phyloP scores from a whole-genome alignment of 176 grass and related monocot species.

The Hordeum vulgare region DNA sequence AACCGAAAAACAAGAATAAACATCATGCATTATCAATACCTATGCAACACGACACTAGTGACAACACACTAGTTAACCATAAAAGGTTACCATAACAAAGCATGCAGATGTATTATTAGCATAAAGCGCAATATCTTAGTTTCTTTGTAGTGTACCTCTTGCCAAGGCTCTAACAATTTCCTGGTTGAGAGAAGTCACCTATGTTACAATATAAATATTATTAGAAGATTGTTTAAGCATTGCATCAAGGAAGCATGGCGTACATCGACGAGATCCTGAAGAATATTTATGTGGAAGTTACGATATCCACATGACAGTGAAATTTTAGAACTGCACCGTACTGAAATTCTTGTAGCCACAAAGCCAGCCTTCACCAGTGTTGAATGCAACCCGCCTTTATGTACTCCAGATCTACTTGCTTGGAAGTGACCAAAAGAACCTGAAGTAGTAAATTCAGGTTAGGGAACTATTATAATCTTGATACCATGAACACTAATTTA shows the following conservation, averaged over 20 bases:
- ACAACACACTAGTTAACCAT: not conserved
- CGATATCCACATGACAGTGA: not conserved
- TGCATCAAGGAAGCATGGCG: conserved; percentile 5
- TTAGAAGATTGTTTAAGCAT: not conserved
- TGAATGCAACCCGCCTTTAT: conserved; percentile 77
- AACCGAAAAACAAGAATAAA: not conserved
- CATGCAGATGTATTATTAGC: not conserved
- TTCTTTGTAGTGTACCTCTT: conserved; percentile 50
- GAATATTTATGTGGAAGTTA: not conserved
- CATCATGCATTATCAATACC: not conserved
- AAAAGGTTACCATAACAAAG: not conserved
- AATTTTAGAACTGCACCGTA: conserved; percentile 28
- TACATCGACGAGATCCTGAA: not conserved
- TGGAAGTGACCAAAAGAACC: conserved; percentile 99
- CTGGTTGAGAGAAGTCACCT: conserved; percentile 98
- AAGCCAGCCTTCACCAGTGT: conserved; percentile 88
- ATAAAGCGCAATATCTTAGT: not conserved
- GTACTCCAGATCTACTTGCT: conserved; percentile 89
- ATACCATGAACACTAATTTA: not conserved
- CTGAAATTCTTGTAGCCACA: conserved; percentile 94
- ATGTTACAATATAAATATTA: not conserved
- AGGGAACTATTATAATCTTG: not conserved
- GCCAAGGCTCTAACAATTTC: conserved; percentile 93
- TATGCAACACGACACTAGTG: not conserved
- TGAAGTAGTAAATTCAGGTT: conserved; percentile 13